These are phyloP conservation scores for Solanum sejunctum DNA, from an alignment of 257 asterid genomes.

Conservation along the genomic window DNA sequence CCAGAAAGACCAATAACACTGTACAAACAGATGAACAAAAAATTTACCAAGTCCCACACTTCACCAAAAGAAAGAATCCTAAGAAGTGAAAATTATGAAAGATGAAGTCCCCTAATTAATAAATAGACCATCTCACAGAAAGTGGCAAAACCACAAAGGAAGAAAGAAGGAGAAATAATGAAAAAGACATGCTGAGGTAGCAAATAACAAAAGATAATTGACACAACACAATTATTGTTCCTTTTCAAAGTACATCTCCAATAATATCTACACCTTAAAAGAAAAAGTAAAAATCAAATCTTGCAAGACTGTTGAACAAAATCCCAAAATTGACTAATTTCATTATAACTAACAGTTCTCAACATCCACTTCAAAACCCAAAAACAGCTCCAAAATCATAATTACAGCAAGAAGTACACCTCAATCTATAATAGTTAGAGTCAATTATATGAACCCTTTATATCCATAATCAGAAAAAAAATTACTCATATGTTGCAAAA, in stretches of 20 bases:
- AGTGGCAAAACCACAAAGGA: not conserved
- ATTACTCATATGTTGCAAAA: not conserved
- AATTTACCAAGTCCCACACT: not conserved
- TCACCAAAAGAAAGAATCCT: not conserved
- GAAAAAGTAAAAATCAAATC: not conserved
- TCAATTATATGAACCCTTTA: not conserved
- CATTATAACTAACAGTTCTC: not conserved
- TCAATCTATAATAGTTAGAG: not conserved
- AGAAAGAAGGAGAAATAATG: not conserved
- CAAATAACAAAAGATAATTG: not conserved
- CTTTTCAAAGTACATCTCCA: not conserved
- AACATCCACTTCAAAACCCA: not conserved
- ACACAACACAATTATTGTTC: not conserved
- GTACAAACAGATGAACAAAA: not conserved
- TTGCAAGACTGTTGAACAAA: not conserved
- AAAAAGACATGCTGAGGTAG: not conserved
- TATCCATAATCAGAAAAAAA: not conserved
- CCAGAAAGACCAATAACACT: not conserved
- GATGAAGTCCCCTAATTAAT: not conserved
- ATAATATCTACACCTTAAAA: not conserved
- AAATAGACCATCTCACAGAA: not conserved
- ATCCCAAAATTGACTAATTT: not conserved
- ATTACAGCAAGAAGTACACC: not conserved
- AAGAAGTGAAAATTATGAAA: not conserved
- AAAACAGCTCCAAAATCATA: not conserved